Percentiles rank a stretch among this genome's conserved stretches.
Evolutionary conservation across 768 basidiomycete genomes (phyloP).

Genomic region (Leccinum ochraceum): DNA sequence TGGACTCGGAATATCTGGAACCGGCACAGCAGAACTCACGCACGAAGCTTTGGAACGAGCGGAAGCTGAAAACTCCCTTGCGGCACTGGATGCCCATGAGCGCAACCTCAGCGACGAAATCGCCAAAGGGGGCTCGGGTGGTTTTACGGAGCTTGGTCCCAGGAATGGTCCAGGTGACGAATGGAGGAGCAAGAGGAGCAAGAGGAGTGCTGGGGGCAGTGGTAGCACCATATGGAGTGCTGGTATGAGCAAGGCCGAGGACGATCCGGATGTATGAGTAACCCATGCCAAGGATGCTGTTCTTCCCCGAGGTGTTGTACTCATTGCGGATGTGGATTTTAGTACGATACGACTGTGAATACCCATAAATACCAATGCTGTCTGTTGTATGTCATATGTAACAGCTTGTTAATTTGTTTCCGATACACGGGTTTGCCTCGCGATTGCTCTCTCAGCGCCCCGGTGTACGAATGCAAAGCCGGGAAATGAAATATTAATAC

Average conservation of each 20-base stretch:
- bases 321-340: constrained; percentile 18
- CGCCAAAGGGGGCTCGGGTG: constrained; percentile 68
- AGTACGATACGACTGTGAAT: constrained; percentile 22
- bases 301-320: constrained; percentile 14
- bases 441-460: background rate
- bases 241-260: constrained; percentile 68
- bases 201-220: constrained; percentile 58
- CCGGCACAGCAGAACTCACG: constrained; percentile 51
- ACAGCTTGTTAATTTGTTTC: constrained; percentile 22
- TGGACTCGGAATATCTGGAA: constrained; percentile 31
- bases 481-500: background rate
- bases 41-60: constrained; percentile 77
- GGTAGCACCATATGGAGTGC: constrained; percentile 88
- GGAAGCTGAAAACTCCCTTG: constrained; percentile 74
- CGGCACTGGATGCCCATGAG: constrained; percentile 80
- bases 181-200: constrained; percentile 55
- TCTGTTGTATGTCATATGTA: constrained; percentile 24
- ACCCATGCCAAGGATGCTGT: background rate
- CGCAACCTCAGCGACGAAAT: constrained; percentile 70
- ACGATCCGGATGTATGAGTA: constrained; percentile 40
- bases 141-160: constrained; percentile 76
- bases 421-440: background rate
- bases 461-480: background rate
- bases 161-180: constrained; percentile 47
- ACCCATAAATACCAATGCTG: constrained; percentile 22